phyloP scores from a whole-genome alignment of 257 asterid species.

The Gardenia jasminoides region DNA sequence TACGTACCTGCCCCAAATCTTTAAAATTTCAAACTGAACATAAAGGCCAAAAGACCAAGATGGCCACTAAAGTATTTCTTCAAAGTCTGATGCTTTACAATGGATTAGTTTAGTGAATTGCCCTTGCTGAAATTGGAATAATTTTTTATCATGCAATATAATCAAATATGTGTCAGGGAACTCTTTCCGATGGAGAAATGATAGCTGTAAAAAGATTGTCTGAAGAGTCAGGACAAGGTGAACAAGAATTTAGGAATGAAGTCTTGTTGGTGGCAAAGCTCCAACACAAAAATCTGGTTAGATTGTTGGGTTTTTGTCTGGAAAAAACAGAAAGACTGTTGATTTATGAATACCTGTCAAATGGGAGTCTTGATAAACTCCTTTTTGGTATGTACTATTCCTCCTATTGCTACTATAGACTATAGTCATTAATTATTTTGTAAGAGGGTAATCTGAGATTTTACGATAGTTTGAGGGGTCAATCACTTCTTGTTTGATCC shows the following conservation, averaged over 20 bases:
- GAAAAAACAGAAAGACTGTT: conserved; percentile 23
- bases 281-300: conserved; percentile 32
- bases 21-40: no score
- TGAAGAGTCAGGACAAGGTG: conserved; percentile 23
- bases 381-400: conserved; percentile 24
- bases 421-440: neutral
- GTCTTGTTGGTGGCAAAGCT: conserved; percentile 26
- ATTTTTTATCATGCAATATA: no score
- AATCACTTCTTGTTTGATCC: neutral
- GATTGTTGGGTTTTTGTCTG: conserved; percentile 25
- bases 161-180: conserved; percentile 16
- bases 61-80: neutral
- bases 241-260: conserved; percentile 29
- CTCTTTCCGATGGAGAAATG: conserved; percentile 20
- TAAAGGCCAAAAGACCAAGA: neutral
- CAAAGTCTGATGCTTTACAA: no score
- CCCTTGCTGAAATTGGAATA: no score
- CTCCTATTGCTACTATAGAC: neutral
- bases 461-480: neutral
- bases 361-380: conserved; percentile 27
- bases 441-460: neutral
- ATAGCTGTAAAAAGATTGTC: conserved; percentile 35
- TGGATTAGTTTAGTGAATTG: no score
- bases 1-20: conserved; percentile 8
- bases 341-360: conserved; percentile 26